Base-by-base conservation (phyloP, 2,329 filamentous ascomycete species). In the Metarhizium robertsii region DNA sequence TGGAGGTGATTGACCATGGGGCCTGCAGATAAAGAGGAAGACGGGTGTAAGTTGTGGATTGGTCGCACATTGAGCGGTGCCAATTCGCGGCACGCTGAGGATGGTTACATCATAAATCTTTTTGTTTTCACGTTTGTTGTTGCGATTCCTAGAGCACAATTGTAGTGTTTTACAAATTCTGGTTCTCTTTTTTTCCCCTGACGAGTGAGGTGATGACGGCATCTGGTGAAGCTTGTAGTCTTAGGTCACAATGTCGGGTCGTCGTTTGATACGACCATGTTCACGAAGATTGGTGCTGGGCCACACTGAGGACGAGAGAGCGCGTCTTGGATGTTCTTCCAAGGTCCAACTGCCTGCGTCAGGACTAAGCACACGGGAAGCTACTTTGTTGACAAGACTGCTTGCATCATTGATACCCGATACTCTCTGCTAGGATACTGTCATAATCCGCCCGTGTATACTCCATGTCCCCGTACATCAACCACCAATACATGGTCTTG, bases 31-130 rank as follows among this genome's bases (percentile, higher is more conserved):
- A 56, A 58, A 50, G 57, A 59, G 56, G 55, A 57, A 57, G 55
- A 52, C 51, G 58, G 51, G 52, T 55, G 55, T 56, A 60, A 61
- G 58, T 57, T 58, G 58, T 58, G 60, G 54, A 58, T 56, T 56
- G 55, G 60, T 60, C 40, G 58, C 57, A 53, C 55, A 59, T 50
- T 55, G 55, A 55, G 59, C 55, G 54, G 56, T 61, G 58, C 50
- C 62, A 68, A 65, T 62, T 68, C 68, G 66, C 62, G 66, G 66
- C 67, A 67, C 68, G 68, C 67, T 65, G 65, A 70, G 66, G 70
- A 72, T 67, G 67, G 67, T 69, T 74, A 74, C 71, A 73, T 74
- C 68, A 75, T 75, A 73, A 68, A 75, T 74, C 67, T 73, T 74
- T 70, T 74, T 67, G 64, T 72, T 74, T 74, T 73, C 25, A 18